Percentiles rank a stretch among this genome's conserved stretches.
phyloP scores from a whole-genome alignment of 352 stramenopile species.

The Pythium utonaiense region DNA sequence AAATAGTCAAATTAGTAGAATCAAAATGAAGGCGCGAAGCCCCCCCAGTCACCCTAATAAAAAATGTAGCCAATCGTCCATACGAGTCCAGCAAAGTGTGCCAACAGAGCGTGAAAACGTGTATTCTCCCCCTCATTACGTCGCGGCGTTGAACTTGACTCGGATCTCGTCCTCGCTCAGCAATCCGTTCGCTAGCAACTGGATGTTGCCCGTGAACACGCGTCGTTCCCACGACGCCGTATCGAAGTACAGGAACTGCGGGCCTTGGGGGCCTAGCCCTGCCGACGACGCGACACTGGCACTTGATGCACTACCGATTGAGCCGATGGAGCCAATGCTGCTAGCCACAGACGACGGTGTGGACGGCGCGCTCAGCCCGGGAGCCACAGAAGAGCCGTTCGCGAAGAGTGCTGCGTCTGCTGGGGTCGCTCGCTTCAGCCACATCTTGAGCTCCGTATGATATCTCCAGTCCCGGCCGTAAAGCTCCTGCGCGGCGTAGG shows the following conservation, averaged over 20 bases:
- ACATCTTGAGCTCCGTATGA: conserved; percentile 96
- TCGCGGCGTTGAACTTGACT: conserved; percentile 90
- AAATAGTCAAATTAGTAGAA: conserved; percentile 1
- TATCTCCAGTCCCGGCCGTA: conserved; percentile 96
- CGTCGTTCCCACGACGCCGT: conserved; percentile 93
- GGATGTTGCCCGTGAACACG: conserved; percentile 91
- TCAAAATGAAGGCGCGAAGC: not conserved
- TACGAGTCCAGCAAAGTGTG: not conserved
- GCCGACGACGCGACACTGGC: conserved; percentile 23
- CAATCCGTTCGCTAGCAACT: conserved; percentile 82
- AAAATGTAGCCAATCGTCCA: conserved; percentile 10
- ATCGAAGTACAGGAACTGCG: conserved; percentile 96
- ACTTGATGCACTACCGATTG: conserved; percentile 58
- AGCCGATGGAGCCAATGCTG: conserved; percentile 40
- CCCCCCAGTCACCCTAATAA: not conserved
- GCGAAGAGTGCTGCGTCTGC: conserved; percentile 58
- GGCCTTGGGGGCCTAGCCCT: conserved; percentile 32
- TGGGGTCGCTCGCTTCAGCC: conserved; percentile 89
- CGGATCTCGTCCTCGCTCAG: conserved; percentile 93
- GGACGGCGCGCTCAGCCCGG: conserved; percentile 12
- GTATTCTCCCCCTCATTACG: conserved; percentile 44
- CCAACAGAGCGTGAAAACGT: conserved; percentile 10
- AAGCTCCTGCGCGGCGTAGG: conserved; percentile 86
- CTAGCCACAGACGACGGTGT: conserved; percentile 30
- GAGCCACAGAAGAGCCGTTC: conserved; percentile 29